Percentiles rank a stretch among this genome's conserved stretches.
Conservation (phyloP, 2,329 filamentous ascomycete species). For the Paracoccidioides lutzii region DNA sequence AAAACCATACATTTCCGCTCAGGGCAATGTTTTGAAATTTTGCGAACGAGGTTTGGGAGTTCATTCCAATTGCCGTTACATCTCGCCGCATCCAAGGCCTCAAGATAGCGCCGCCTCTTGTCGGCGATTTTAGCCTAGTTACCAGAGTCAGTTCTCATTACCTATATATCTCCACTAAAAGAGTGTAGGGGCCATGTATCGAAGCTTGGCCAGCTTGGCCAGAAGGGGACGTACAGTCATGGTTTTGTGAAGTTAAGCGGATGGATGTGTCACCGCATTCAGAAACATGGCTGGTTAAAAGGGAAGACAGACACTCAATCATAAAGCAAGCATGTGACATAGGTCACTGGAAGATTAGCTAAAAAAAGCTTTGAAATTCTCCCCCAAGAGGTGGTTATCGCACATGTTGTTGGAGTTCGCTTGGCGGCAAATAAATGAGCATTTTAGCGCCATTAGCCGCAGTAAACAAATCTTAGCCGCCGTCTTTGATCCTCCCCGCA, state of each 20-base stretch:
- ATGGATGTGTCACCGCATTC: neutral
- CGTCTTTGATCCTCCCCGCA: neutral
- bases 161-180: neutral
- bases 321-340: neutral
- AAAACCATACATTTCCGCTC: constrained; percentile 58
- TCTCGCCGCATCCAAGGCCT: constrained; percentile 70
- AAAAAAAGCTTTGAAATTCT: neutral
- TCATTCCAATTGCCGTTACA: constrained; percentile 79
- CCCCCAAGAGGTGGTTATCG: neutral
- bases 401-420: neutral
- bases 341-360: neutral
- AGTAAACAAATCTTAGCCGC: neutral
- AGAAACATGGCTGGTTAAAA: neutral
- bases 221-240: constrained; percentile 15
- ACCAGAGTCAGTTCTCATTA: neutral
- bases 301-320: neutral
- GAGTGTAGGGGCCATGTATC: neutral
- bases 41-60: constrained; percentile 78
- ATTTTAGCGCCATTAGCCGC: neutral
- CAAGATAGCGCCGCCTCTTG: constrained; percentile 74
- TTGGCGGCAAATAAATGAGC: neutral
- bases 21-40: constrained; percentile 87
- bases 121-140: constrained; percentile 29
- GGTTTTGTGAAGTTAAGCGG: constrained; percentile 4
- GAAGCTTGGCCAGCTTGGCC: neutral